Conservation (phyloP, 352 stramenopile genomes). For the Globisporangium emineosum region DNA sequence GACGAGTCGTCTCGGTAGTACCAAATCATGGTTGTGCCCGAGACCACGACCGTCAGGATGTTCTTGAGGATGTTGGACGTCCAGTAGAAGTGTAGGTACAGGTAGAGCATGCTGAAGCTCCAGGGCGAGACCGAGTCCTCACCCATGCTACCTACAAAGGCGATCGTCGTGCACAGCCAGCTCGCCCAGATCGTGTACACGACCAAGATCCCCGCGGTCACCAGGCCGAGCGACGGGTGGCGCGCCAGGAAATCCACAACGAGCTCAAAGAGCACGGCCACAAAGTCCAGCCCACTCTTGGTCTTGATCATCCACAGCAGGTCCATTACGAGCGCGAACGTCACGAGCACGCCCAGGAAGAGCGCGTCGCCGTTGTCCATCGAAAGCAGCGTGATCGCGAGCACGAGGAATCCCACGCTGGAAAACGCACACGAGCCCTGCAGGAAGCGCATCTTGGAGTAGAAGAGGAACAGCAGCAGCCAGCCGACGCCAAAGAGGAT, state of each 20-base stretch:
- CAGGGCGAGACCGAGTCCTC: conserved; percentile 44
- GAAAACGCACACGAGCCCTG: conserved; percentile 69
- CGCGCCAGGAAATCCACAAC: conserved; percentile 61
- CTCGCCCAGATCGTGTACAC: conserved; percentile 73
- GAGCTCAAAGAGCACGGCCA: conserved; percentile 82
- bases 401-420: conserved; percentile 40
- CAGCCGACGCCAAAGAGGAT: conserved; percentile 67
- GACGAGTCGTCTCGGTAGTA: conserved; percentile 80
- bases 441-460: conserved; percentile 71
- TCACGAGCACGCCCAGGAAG: conserved; percentile 45
- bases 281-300: conserved; percentile 73
- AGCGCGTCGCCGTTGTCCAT: conserved; percentile 44
- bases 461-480: conserved; percentile 73
- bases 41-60: conserved; percentile 73
- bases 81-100: conserved; percentile 88
- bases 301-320: conserved; percentile 67
- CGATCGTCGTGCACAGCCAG: conserved; percentile 80
- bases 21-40: conserved; percentile 81
- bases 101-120: conserved; percentile 63
- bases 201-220: conserved; percentile 46
- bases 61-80: conserved; percentile 87
- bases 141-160: conserved; percentile 46
- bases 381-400: conserved; percentile 54
- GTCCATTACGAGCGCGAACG: conserved; percentile 43
- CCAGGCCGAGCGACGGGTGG: conserved; percentile 53